Base-by-base conservation (phyloP, 306 rosid genomes). In the Quercus aquifolioides region DNA sequence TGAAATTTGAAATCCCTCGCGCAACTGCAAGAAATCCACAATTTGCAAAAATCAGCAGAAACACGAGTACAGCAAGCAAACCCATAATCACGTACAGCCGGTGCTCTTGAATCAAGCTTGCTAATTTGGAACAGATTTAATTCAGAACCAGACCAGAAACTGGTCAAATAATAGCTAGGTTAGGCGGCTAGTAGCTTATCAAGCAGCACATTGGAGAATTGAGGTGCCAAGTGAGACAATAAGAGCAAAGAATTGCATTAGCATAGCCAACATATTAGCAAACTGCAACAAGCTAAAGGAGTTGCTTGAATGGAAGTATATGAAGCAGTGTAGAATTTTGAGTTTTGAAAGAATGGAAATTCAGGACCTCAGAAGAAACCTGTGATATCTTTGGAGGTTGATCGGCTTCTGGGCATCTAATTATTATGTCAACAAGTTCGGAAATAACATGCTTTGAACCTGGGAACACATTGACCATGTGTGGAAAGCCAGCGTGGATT, bases 1-100 rank as follows among this genome's bases (percentile, higher is more conserved):
- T 58, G 78, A 81, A 79, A 69, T 84, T 88, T n/a, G 77, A 81
- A 26, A 81, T 60, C 58, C 79, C 74, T 65, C 71, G 57, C 1
- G 84, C 89, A 74, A 81, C 35, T 75, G 79, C 78, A 68, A 78
- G 69, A 57, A 87, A 74, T 4, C 90, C 87, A 73, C 64, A 59
- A 75, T 75, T 86, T 77, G 81, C 84, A 14, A 88, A 74, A 60
- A 81, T 76, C 31, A 88, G 77, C 63, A 88, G 89, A 76, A 88
- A n/a, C 58, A 88, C 58, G 38, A 85, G 78, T 28, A 88, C 78
- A 31, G 55, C 82, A 79, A 81, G 55, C 76, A 75, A 81, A 19
- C 85, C 74, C 89, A 85, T 88, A 23, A 3, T 88, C 79, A 54
- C 76, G 54, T 49, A 49, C 54, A 49, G 25, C 72, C 26, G 25